Evolutionary conservation across 1,139 yeast genomes (phyloP).

Genomic region (Suhomyces maxii): DNA sequence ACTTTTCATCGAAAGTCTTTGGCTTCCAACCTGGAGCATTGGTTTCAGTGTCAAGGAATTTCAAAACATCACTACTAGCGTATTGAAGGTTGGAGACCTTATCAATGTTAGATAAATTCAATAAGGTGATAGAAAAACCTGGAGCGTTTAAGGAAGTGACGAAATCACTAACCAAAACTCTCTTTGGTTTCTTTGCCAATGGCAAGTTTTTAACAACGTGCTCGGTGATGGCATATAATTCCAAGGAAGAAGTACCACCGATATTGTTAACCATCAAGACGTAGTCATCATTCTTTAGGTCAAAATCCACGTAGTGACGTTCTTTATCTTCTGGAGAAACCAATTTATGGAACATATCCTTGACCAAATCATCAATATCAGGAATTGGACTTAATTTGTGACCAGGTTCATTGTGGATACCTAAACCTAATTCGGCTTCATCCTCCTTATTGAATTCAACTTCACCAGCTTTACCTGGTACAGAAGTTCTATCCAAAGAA

Average conservation of each 20-base stretch:
- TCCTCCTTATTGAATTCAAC: conserved; percentile 43
- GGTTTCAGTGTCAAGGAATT: conserved; percentile 65
- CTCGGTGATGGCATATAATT: conserved; percentile 65
- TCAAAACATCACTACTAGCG: conserved; percentile 33
- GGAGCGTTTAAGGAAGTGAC: conserved; percentile 88
- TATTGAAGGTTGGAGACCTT: conserved; percentile 36
- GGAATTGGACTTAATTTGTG: conserved; percentile 74
- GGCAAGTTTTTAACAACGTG: conserved; percentile 47
- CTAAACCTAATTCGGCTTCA: conserved; percentile 90
- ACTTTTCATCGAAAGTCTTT: conserved; percentile 24
- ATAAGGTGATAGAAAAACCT: conserved; percentile 81
- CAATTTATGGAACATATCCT: conserved; percentile 53
- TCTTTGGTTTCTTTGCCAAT: conserved; percentile 53
- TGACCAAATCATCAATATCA: conserved; percentile 54
- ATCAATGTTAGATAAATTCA: conserved; percentile 54
- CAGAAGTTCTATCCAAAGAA: conserved; percentile 83
- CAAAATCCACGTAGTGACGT: conserved; percentile 70
- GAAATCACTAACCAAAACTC: conserved; percentile 71
- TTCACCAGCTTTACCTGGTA: conserved; percentile 69
- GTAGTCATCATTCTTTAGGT: conserved; percentile 56
- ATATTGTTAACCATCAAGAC: conserved; percentile 73
- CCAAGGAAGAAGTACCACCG: conserved; percentile 84
- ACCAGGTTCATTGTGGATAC: conserved; percentile 95
- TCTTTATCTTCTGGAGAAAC: conserved; percentile 57
- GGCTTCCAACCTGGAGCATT: conserved; percentile 84